Evolutionary conservation across 306 rosid genomes (phyloP).

Genomic region (Astragalus glycyphyllos): DNA sequence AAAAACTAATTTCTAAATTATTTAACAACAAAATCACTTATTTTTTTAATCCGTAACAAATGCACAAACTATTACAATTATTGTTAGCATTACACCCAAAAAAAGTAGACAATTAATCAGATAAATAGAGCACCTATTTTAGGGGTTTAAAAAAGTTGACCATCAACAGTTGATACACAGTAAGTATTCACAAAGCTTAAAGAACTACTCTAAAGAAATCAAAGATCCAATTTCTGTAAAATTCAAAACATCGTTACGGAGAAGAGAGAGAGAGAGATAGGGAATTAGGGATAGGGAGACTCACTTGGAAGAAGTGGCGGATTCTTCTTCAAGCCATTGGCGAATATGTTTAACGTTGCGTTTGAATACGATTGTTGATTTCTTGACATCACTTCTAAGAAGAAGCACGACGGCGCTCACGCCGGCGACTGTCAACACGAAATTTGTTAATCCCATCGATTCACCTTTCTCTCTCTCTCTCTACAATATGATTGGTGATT

Average conservation of each 20-base stretch:
- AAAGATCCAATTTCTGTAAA: background rate
- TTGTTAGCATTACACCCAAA: background rate
- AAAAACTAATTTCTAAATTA: too few species aligned
- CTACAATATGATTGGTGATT: background rate
- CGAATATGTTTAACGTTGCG: slow-evolving; percentile 61
- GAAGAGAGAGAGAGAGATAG: background rate
- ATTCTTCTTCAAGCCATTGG: slow-evolving; percentile 62
- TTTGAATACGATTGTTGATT: slow-evolving; percentile 51
- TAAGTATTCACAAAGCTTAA: background rate
- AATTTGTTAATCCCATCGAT: slow-evolving; percentile 56
- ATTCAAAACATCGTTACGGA: background rate
- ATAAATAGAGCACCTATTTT: background rate
- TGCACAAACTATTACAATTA: too few species aligned
- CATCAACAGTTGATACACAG: slow-evolving; percentile 6
- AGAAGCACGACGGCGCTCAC: slow-evolving; percentile 59
- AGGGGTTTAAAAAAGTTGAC: background rate
- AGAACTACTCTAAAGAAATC: background rate
- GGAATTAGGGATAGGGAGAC: background rate
- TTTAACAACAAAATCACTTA: too few species aligned
- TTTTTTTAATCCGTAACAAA: too few species aligned
- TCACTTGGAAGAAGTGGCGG: slow-evolving; percentile 53
- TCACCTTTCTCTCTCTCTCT: background rate
- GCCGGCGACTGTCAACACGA: slow-evolving; percentile 58
- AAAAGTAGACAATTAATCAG: background rate
- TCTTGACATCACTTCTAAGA: slow-evolving; percentile 59